Evolutionary conservation across 2,329 filamentous ascomycete genomes (phyloP), one percentile per base, ranked within the genome.

Genomic region (Dryadomyces quercus-mongolicae): DNA sequence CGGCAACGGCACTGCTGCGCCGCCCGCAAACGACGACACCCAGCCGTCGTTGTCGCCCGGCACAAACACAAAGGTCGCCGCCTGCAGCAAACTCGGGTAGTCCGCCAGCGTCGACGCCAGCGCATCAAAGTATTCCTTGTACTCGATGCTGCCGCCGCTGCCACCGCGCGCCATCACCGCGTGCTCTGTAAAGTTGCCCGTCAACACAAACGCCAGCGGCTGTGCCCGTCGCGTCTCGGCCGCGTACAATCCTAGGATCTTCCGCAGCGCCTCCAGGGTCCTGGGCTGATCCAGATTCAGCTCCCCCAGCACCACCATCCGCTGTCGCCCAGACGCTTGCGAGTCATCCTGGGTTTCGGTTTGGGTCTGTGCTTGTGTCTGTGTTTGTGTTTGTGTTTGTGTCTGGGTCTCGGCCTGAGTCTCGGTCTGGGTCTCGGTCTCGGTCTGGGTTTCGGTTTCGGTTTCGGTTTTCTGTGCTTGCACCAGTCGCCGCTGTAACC

Each of bases 41-140:
- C 93, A 98, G n/a, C 88, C 91, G 66, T 98, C 93, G 66, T 96
- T 95, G 69, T 97, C 92, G 34, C 93, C 93, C 0, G 93, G 93
- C 0, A 97, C 86, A 64, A 98, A 95, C 36, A 95, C 75, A 66
- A 97, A 95, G 0, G 87, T 92, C 5, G 87, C 85, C 25, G 80
- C 78, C 55, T 85, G 84, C 46, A 97, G 77, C 15, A 98, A 77
- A 1, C 79, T 76, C 3, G 89, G 88, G 64, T 89, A 97, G 60
- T 97, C 90, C 8, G 87, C 77, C 6, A 98, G 76, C 1, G 88
- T 78, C 2, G 84, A 82, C 3, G 93, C 92, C 13, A 98, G 78
- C 9, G 84, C 81, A 69, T 98, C 90, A 67, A 97, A 96, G 66
- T 87, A 85, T 69, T 97, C 93, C 71, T 97, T 97, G 72, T 95